These are phyloP conservation scores for Sclerotinia glacialis DNA, from an alignment of 2,329 filamentous ascomycete genomes.

Conservation along the genomic window DNA sequence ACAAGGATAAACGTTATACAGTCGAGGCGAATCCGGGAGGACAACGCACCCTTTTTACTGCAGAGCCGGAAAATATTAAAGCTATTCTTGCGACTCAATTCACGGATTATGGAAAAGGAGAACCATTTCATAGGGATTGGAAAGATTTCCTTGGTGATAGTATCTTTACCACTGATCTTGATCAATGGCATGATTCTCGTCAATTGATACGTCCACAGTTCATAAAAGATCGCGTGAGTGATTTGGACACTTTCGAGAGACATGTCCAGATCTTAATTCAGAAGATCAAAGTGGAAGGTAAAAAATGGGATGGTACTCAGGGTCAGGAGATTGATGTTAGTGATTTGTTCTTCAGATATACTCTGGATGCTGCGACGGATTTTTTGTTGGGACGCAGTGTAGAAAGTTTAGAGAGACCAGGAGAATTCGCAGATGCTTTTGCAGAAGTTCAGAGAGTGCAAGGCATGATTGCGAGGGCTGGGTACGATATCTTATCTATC, in stretches of 20 bases:
- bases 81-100: slow-evolving; percentile 88
- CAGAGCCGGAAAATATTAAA: slow-evolving; percentile 87
- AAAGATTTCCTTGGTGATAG: slow-evolving; percentile 70
- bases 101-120: slow-evolving; percentile 77
- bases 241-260: slow-evolving; percentile 76
- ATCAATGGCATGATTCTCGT: slow-evolving; percentile 75
- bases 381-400: slow-evolving; percentile 80
- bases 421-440: slow-evolving; percentile 78
- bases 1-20: slow-evolving; percentile 49
- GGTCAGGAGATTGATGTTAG: slow-evolving; percentile 65
- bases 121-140: slow-evolving; percentile 72
- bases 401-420: slow-evolving; percentile 54
- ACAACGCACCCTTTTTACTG: slow-evolving; percentile 58
- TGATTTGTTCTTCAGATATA: slow-evolving; percentile 79
- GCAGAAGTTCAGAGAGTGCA: slow-evolving; percentile 74
- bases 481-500: slow-evolving; percentile 43
- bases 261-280: slow-evolving; percentile 73
- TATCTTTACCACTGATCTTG: slow-evolving; percentile 78
- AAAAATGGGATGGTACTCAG: slow-evolving; percentile 48
- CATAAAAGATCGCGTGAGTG: slow-evolving; percentile 77
- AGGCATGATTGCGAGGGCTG: slow-evolving; percentile 61
- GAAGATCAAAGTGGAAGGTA: slow-evolving; percentile 59
- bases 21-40: slow-evolving; percentile 48
- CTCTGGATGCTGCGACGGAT: slow-evolving; percentile 81
- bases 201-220: slow-evolving; percentile 84